Conservation (phyloP, 83 land plant species). For the Picea engelmannii region DNA sequence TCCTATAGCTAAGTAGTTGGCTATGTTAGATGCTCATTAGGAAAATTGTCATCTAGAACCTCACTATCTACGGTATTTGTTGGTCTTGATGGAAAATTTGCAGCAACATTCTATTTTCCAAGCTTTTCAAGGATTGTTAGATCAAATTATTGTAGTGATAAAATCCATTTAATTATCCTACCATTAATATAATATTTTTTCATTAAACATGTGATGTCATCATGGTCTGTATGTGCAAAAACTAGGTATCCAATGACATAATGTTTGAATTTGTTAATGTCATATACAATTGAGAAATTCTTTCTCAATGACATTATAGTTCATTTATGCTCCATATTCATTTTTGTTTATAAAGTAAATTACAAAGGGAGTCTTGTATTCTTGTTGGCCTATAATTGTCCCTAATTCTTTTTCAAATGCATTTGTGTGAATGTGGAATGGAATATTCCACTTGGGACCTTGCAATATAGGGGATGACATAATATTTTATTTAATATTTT, state of each 20-base stretch:
- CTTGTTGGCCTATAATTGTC: neutral
- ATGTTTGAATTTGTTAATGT: neutral
- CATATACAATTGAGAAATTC: neutral
- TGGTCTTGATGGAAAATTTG: too few relatives aligned
- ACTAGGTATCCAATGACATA: neutral
- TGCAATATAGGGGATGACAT: too few relatives aligned
- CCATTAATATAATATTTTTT: neutral
- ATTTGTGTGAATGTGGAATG: too few relatives aligned
- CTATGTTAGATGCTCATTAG: too few relatives aligned
- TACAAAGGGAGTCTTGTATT: neutral
- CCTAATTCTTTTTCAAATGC: too few relatives aligned
- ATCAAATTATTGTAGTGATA: neutral
- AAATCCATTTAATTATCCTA: neutral
- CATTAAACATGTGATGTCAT: neutral
- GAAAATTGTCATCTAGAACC: too few relatives aligned
- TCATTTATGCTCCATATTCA: neutral
- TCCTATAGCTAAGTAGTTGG: too few relatives aligned
- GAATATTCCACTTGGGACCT: too few relatives aligned
- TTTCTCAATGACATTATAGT: neutral
- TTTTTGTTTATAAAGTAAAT: neutral
- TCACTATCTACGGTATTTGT: too few relatives aligned
- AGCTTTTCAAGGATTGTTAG: neutral
- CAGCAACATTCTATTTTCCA: too few relatives aligned
- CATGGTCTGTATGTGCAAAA: too few relatives aligned
- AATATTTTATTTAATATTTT: too few relatives aligned